Conservation (phyloP, 2,329 filamentous ascomycete species). For the Ophiostoma triangulosporum region DNA sequence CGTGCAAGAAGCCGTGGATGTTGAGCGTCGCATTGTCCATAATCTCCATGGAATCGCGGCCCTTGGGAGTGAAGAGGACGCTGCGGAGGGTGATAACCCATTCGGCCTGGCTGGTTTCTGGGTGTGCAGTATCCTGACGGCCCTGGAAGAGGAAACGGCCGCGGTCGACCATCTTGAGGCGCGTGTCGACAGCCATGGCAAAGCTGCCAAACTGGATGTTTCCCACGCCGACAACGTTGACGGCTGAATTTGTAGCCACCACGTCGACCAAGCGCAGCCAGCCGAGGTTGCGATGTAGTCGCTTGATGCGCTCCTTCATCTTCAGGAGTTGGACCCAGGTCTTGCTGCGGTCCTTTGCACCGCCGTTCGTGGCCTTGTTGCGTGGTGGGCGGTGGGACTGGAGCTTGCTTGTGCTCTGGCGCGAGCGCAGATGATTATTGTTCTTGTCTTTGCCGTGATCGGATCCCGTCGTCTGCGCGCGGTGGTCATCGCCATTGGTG, state of each 20-base stretch:
- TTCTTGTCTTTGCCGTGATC: neutral
- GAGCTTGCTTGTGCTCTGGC: neutral
- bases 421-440: neutral
- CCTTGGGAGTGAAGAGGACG: conserved; percentile 76
- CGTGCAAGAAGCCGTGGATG: conserved; percentile 80
- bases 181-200: conserved; percentile 77
- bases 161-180: conserved; percentile 80
- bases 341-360: conserved; percentile 39
- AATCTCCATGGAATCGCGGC: conserved; percentile 71
- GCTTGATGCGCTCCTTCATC: conserved; percentile 75
- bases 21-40: conserved; percentile 81
- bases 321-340: conserved; percentile 70
- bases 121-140: conserved; percentile 38
- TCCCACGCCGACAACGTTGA: conserved; percentile 70
- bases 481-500: neutral
- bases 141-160: conserved; percentile 78
- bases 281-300: conserved; percentile 69
- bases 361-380: neutral
- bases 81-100: conserved; percentile 84
- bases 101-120: conserved; percentile 63
- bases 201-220: conserved; percentile 74
- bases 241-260: conserved; percentile 64
- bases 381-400: neutral
- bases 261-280: conserved; percentile 87
- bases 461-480: neutral